phyloP scores from a whole-genome alignment of 2,329 filamentous ascomycete species.

The Phialocephala sp. region DNA sequence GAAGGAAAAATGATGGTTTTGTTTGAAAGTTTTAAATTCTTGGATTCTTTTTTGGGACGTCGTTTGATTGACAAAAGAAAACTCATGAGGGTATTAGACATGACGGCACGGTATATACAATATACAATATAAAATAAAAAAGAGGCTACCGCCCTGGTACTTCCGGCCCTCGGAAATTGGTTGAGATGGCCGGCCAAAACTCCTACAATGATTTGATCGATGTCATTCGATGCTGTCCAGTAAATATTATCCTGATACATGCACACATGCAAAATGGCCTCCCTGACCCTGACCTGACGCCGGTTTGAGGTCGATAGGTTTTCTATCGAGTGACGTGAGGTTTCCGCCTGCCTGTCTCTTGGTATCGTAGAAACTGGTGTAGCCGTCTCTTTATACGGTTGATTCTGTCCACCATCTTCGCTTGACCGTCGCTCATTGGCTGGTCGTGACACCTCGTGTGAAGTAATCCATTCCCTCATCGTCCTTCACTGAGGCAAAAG shows the following conservation, averaged over 20 bases:
- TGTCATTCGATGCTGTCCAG: background rate
- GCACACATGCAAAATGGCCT: background rate
- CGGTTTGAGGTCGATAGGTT: background rate
- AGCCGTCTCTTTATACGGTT: background rate
- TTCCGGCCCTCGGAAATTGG: background rate
- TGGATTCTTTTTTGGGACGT: no score
- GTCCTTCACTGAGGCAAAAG: slow-evolving; percentile 29
- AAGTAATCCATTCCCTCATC: background rate
- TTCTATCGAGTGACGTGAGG: background rate
- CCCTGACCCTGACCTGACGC: background rate
- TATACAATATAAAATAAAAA: background rate
- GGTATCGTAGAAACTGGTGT: background rate
- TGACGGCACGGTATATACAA: background rate
- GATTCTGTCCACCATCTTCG: background rate
- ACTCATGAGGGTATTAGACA: slow-evolving; percentile 1
- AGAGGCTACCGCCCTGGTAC: no score
- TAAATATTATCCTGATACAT: background rate
- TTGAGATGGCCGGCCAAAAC: background rate
- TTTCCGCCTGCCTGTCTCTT: background rate
- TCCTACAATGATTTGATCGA: background rate
- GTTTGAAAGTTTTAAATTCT: no score
- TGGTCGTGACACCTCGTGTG: background rate
- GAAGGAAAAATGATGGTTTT: no score
- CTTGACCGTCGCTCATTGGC: background rate
- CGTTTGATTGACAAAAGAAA: slow-evolving; percentile 3